phyloP scores from a whole-genome alignment of 139 green algal species.

The Trebouxia sp. region DNA sequence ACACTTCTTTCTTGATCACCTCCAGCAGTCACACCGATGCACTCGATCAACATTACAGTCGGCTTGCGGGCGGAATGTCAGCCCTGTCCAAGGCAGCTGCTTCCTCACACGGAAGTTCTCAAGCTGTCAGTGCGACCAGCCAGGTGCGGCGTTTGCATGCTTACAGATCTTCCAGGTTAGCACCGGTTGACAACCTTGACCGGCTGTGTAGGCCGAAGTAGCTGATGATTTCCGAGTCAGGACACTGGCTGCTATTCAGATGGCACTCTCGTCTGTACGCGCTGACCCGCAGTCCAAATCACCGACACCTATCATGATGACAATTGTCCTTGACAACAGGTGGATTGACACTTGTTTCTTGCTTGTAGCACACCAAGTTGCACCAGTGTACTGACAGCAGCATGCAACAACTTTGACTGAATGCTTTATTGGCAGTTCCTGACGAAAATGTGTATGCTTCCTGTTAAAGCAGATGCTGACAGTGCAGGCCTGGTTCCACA shows the following conservation, averaged over 20 bases:
- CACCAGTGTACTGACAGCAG: no score
- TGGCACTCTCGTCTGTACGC: background rate
- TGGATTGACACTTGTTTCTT: background rate
- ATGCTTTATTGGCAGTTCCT: background rate
- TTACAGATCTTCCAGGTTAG: no score
- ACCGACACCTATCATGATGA: background rate
- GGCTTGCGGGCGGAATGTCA: background rate
- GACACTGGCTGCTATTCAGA: background rate
- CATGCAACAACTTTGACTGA: background rate
- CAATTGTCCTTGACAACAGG: background rate
- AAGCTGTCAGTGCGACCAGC: background rate
- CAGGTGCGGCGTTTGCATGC: no score
- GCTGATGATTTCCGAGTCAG: background rate
- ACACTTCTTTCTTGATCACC: conserved; percentile 10
- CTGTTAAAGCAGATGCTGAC: background rate
- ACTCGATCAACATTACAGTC: background rate
- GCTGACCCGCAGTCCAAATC: no score
- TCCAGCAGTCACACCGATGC: background rate
- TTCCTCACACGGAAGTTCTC: background rate
- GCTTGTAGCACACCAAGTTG: no score
- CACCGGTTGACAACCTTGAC: no score
- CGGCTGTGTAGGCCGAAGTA: no score
- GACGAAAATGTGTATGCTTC: background rate
- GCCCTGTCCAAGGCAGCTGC: background rate
- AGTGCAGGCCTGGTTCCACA: background rate